These are phyloP conservation scores for Ambrosiella xylebori DNA, from an alignment of 2,329 filamentous ascomycete genomes.

Conservation along the genomic window DNA sequence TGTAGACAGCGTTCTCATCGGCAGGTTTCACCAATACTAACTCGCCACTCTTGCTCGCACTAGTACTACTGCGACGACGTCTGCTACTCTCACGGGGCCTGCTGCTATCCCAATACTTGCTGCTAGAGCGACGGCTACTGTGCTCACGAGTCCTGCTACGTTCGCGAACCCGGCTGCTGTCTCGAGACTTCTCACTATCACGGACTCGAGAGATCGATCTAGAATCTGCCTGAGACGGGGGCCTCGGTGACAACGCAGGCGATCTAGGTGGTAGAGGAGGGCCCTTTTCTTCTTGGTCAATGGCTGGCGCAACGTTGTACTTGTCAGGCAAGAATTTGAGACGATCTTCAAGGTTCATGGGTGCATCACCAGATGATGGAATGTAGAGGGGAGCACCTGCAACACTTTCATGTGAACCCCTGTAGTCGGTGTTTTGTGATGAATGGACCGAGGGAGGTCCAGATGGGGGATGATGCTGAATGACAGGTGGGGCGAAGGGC, in stretches of 20 bases:
- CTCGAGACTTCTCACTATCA: not conserved
- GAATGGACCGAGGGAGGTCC: not conserved
- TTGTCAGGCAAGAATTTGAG: conserved; percentile 31
- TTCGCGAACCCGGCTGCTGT: conserved; percentile 1
- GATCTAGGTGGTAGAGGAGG: not conserved
- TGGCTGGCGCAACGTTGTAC: conserved; percentile 20
- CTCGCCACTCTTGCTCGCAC: not conserved
- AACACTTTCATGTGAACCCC: not conserved
- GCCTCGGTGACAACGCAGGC: conserved; percentile 13
- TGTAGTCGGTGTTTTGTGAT: conserved; percentile 1
- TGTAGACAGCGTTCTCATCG: conserved; percentile 8
- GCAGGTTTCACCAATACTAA: not conserved
- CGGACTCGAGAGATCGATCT: conserved; percentile 1
- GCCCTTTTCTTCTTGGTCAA: conserved; percentile 9
- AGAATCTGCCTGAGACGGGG: conserved; percentile 10
- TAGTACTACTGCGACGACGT: conserved; percentile 6
- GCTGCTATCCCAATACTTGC: not conserved
- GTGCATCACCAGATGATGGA: not conserved
- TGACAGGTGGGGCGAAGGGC: not conserved
- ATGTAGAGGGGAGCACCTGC: not conserved
- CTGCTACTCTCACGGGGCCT: not conserved
- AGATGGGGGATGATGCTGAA: not conserved
- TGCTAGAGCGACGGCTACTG: not conserved
- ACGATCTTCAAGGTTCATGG: conserved; percentile 19
- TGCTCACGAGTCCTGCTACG: not conserved